Evolutionary conservation across 2,329 filamentous ascomycete genomes (phyloP), one percentile per base, ranked within the genome.

Genomic region (Plectosphaerella cucumerina): DNA sequence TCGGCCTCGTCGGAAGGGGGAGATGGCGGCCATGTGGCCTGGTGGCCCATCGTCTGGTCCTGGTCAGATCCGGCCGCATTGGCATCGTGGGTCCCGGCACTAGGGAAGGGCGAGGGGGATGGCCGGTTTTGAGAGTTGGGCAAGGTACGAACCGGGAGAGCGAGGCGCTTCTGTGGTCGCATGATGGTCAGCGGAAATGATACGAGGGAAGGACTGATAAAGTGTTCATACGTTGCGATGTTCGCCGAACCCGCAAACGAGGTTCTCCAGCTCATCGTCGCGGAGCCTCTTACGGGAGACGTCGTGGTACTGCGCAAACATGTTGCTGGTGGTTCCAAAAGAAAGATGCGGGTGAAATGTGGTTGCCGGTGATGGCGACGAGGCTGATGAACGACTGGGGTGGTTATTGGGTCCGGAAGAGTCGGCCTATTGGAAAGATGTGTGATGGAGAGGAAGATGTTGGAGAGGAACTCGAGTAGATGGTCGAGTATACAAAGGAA

Each of bases 121-220:
- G 46, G 53, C 23, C 53, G 56, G 20, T 65, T 64, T 49, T 66
- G 68, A 9, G 70, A 62, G 35, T 62, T 64, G 41, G 74, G 74
- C 26, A 74, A 75, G 10, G 70, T 72, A 52, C 77, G 72, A 14
- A 80, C 62, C 12, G 78, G 77, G 5, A 81, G 71, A 43, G 81
- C 77, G 15, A 80, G 55, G 37, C 78, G 76, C 75, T 82, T 82
- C 78, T 81, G 49, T 34, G 34, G 35, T 20, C 14, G 20, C 10
- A 18, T 10, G 31, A 6, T 47, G n/a, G 48, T 50, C 39, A 50
- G 50, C 31, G 23, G 17, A 17, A 4, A 5, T 15, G 20, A 39
- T 41, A 26, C 12, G 39, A 34, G 23, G 12, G 6, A 31, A 9
- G 21, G 35, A 18, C n/a, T 48, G 20, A 26, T 6, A 14, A n/a